Conservation (phyloP, 2,329 filamentous ascomycete genomes). For the Penicillium concentricum region DNA sequence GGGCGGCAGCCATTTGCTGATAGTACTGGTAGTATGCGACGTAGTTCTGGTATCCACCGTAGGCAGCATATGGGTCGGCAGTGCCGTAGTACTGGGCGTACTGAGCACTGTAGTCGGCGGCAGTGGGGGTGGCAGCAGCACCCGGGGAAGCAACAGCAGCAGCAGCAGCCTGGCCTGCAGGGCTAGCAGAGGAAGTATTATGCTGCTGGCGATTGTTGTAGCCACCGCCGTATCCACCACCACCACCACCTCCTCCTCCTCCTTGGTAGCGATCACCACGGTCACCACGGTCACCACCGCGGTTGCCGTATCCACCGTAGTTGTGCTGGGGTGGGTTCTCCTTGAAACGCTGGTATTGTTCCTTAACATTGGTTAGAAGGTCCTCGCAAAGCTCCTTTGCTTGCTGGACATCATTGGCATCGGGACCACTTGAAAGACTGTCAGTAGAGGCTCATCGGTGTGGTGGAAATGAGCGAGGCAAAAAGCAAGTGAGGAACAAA, state of each 20-base stretch:
- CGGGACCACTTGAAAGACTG: conserved; percentile 66
- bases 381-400: conserved; percentile 89
- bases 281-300: conserved; percentile 16
- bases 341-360: conserved; percentile 91
- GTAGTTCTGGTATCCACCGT: conserved; percentile 81
- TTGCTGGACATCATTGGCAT: conserved; percentile 78
- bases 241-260: conserved; percentile 8
- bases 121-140: conserved; percentile 23
- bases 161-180: conserved; percentile 45
- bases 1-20: conserved; percentile 58
- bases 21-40: conserved; percentile 66
- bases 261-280: conserved; percentile 21
- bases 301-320: conserved; percentile 56
- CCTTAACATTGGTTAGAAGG: conserved; percentile 78
- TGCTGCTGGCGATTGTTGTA: conserved; percentile 37
- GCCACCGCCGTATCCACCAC: conserved; percentile 36
- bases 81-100: conserved; percentile 78
- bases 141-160: conserved; percentile 22
- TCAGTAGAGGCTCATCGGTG: conserved; percentile 6
- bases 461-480: not conserved
- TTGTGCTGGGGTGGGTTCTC: conserved; percentile 67
- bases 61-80: conserved; percentile 84
- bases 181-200: conserved; percentile 40
- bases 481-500: not conserved
- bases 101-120: conserved; percentile 72